A percentile compares a stretch with the other conserved stretches of the same genome.
Conservation (phyloP, 2,329 filamentous ascomycete species). For the Claviceps capensis region DNA sequence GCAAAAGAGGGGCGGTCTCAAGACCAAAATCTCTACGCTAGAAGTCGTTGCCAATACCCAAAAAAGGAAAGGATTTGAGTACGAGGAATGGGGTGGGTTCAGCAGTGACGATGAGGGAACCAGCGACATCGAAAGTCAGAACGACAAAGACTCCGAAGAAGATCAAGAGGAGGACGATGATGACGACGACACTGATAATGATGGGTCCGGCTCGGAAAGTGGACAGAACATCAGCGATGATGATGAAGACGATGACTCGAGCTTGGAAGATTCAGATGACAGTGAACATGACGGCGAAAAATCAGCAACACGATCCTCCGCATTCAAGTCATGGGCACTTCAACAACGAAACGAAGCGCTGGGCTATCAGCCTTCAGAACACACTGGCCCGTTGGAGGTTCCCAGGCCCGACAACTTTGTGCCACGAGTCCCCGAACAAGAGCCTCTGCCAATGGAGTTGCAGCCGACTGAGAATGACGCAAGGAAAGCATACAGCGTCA, state of each 20-base stretch:
- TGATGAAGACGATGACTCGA: constrained; percentile 18
- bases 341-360: constrained; percentile 74
- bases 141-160: constrained; percentile 12
- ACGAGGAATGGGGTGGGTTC: constrained; percentile 50
- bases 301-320: constrained; percentile 32
- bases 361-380: constrained; percentile 42
- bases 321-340: constrained; percentile 90
- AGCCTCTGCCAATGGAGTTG: constrained; percentile 55
- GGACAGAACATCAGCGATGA: constrained; percentile 16
- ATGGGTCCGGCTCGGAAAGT: constrained; percentile 13
- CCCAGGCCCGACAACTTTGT: constrained; percentile 49
- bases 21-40: constrained; percentile 35
- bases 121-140: constrained; percentile 4
- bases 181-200: constrained; percentile 16
- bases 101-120: constrained; percentile 31
- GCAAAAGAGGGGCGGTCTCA: constrained; percentile 54
- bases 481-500: constrained; percentile 64
- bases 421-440: constrained; percentile 54
- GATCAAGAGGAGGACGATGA: constrained; percentile 14
- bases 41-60: constrained; percentile 22
- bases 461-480: constrained; percentile 43
- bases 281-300: constrained; percentile 15
- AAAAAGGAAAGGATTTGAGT: constrained; percentile 23
- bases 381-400: constrained; percentile 31
- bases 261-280: constrained; percentile 16